Conservation (phyloP, 2,329 filamentous ascomycete genomes). For the Colletotrichum australisinense region DNA sequence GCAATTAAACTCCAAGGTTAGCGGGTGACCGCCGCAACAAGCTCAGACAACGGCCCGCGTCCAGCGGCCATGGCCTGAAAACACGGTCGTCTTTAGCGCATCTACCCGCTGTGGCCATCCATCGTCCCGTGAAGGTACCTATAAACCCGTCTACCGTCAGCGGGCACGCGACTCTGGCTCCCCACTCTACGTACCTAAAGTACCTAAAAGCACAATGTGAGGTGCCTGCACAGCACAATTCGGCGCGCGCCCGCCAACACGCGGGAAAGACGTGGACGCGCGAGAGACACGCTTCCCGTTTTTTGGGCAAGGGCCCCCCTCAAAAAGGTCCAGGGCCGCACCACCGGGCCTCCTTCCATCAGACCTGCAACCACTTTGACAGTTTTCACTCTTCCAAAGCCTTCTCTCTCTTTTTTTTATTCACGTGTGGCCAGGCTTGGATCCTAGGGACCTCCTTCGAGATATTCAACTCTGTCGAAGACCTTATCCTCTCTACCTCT, state of each 20-base stretch:
- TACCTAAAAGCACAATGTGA: background rate
- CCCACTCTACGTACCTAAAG: background rate
- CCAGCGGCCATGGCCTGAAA: constrained; percentile 16
- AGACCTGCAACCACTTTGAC: constrained; percentile 39
- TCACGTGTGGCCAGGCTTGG: background rate
- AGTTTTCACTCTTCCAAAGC: constrained; percentile 10
- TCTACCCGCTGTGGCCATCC: background rate
- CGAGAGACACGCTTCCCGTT: constrained; percentile 19
- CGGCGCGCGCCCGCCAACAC: constrained; percentile 9
- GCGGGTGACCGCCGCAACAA: constrained; percentile 1
- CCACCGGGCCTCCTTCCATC: constrained; percentile 40
- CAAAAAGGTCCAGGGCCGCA: constrained; percentile 44
- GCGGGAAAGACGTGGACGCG: constrained; percentile 21
- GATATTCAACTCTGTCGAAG: constrained; percentile 5
- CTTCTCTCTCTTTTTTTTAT: constrained; percentile 12
- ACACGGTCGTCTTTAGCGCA: constrained; percentile 7
- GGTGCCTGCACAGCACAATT: constrained; percentile 6
- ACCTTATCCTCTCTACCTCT: background rate
- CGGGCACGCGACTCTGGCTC: background rate
- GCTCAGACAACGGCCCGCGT: constrained; percentile 22
- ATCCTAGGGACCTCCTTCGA: constrained; percentile 10
- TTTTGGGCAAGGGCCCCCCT: constrained; percentile 32
- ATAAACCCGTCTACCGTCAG: background rate
- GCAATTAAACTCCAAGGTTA: constrained; percentile 4
- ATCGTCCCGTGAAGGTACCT: background rate